Base-by-base conservation (phyloP, 176 grass and related monocot species). In the Phragmites australis region DNA sequence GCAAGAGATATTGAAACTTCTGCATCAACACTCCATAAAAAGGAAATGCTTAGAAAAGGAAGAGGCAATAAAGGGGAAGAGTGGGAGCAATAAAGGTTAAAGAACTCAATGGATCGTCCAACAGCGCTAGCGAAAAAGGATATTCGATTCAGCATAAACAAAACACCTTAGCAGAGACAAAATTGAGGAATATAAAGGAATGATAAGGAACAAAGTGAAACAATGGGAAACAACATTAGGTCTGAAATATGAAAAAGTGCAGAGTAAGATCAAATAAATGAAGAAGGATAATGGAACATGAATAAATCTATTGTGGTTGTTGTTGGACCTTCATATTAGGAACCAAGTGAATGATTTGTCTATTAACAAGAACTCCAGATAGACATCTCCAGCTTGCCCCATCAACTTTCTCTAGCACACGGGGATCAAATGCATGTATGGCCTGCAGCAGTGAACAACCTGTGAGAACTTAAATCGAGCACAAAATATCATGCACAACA, bases 291-390 rank as follows among this genome's bases (percentile, higher is more conserved):
- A 34, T 27, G 11, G 4, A n/a, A 48, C 63, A 10, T 45, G 46
- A 62, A 70, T 75, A 76, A 79, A 83, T 70, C 53, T 23, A 77
- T 4, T 66, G 56, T 60, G 70, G 3, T 11, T 46, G 53, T 34
- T 76, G n/a, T 52, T 57, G 13, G 32, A 93, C 91, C 91, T 93
- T 90, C 65, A 93, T 83, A 81, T 93, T 88, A 78, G 91, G 91
- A 52, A 93, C 88, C 59, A 90, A 71, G 50, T 86, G 88, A 75
- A 83, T 65, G 68, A 90, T 93, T 81, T 87, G 68, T 55, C 75
- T 85, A 81, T 93, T 93, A 65, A 78, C 91, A 82, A 82, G 85
- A 40, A 93, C 88, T 86, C 91, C 91, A 44, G 91, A 93, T 40
- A 93, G 75, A 68, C 82, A 88, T 83, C 88, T 93, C 91, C 88